A percentile compares a stretch with the other conserved stretches of the same genome.
Evolutionary conservation across 2,329 filamentous ascomycete genomes (phyloP).

Genomic region (Reticulascus tulasneorum): DNA sequence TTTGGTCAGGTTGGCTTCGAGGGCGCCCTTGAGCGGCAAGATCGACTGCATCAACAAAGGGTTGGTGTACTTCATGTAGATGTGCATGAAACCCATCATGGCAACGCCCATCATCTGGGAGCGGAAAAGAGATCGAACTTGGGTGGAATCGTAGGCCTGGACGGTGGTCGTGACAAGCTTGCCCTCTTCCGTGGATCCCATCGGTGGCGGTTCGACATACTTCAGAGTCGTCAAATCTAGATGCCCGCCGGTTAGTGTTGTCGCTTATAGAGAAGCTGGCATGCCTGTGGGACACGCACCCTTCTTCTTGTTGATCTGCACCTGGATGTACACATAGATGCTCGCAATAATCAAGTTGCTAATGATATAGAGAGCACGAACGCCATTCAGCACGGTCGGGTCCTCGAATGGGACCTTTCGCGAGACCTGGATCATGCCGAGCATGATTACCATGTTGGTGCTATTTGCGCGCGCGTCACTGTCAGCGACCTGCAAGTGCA

Average conservation of each 20-base stretch:
- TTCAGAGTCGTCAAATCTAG: conserved; percentile 97
- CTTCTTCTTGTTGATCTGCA: conserved; percentile 92
- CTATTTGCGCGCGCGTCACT: conserved; percentile 52
- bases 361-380: conserved; percentile 50
- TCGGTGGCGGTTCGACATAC: conserved; percentile 92
- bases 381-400: conserved; percentile 54
- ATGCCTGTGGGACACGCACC: conserved; percentile 52
- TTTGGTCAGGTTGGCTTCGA: conserved; percentile 95
- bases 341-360: conserved; percentile 78
- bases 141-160: conserved; percentile 86
- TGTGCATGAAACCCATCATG: conserved; percentile 98
- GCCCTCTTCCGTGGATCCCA: conserved; percentile 90
- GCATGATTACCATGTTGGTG: conserved; percentile 89
- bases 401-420: conserved; percentile 96
- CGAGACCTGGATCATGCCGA: conserved; percentile 96
- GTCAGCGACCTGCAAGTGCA: conserved; percentile 18
- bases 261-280: neutral
- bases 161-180: conserved; percentile 96
- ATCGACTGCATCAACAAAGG: conserved; percentile 97
- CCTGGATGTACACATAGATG: conserved; percentile 82
- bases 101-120: conserved; percentile 90
- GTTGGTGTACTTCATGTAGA: conserved; percentile 99
- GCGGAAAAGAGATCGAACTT: conserved; percentile 83
- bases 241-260: conserved; percentile 3
- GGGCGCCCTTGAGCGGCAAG: conserved; percentile 90